Conservation (phyloP, 2,329 filamentous ascomycete species). For the Colletotrichum siamense region DNA sequence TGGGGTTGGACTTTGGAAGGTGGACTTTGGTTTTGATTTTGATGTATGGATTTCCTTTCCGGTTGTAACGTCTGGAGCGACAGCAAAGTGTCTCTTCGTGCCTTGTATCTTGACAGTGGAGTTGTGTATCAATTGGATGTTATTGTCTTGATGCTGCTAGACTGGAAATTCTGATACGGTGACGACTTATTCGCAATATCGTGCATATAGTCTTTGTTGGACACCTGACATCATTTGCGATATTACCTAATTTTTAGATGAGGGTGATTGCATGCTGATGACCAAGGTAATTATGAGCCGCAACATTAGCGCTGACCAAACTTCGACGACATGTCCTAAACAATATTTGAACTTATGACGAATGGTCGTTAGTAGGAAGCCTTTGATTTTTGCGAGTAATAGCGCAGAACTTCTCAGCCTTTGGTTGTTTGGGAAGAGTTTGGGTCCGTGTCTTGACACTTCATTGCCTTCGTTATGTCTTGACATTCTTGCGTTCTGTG, state of each 20-base stretch:
- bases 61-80: not conserved
- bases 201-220: not conserved
- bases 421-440: rapidly evolving
- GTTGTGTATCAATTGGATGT: not conserved
- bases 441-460: not conserved
- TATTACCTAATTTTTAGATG: rapidly evolving
- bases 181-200: rapidly evolving
- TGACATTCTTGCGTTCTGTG: not conserved
- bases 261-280: not conserved
- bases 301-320: not conserved
- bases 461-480: not conserved
- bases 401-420: not conserved
- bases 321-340: not conserved
- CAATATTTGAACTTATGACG: not conserved
- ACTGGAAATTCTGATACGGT: not conserved
- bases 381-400: not conserved
- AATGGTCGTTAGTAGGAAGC: rapidly evolving
- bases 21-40: not conserved
- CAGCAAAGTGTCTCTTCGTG: not conserved
- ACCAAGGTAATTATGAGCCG: not conserved
- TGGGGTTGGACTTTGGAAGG: rapidly evolving
- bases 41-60: not conserved
- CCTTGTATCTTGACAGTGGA: not conserved
- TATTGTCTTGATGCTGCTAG: not conserved
- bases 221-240: not conserved